A percentile compares a stretch with the other conserved stretches of the same genome.
Conservation (phyloP, 768 basidiomycete species). For the Tephrocybe sp. region DNA sequence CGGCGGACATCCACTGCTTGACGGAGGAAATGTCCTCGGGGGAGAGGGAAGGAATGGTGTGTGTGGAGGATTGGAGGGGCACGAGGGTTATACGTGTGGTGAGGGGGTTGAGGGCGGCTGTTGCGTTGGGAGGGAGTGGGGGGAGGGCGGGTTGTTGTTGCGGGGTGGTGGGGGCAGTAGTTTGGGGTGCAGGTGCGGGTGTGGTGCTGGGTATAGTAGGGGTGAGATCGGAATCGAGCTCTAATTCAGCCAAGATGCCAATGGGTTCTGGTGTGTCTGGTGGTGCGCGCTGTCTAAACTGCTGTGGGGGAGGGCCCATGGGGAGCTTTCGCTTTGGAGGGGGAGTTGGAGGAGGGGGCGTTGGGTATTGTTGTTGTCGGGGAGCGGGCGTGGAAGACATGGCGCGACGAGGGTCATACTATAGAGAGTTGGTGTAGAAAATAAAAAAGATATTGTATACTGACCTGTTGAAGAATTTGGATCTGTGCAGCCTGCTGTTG, state of each 20-base stretch:
- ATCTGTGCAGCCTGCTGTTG: too few species aligned
- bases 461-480: too few species aligned
- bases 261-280: constrained; percentile 14
- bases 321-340: too few species aligned
- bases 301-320: too few species aligned
- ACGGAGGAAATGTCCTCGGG: constrained; percentile 52
- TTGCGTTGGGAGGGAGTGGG: constrained; percentile 42
- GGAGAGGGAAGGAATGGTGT: constrained; percentile 53
- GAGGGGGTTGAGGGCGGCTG: constrained; percentile 49
- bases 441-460: too few species aligned
- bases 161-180: background rate
- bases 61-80: constrained; percentile 53
- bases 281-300: background rate
- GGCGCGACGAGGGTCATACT: too few species aligned
- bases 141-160: background rate
- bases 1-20: constrained; percentile 58
- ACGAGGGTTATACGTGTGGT: constrained; percentile 64
- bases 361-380: too few species aligned
- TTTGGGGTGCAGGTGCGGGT: background rate
- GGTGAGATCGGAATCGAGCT: constrained; percentile 15
- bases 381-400: too few species aligned
- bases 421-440: too few species aligned
- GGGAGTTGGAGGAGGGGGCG: too few species aligned
- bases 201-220: background rate
- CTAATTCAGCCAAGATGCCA: too few species aligned